A percentile compares a stretch with the other conserved stretches of the same genome.
Evolutionary conservation across 176 grass and related monocot genomes (phyloP).

Genomic region (Musa troglodytarum): DNA sequence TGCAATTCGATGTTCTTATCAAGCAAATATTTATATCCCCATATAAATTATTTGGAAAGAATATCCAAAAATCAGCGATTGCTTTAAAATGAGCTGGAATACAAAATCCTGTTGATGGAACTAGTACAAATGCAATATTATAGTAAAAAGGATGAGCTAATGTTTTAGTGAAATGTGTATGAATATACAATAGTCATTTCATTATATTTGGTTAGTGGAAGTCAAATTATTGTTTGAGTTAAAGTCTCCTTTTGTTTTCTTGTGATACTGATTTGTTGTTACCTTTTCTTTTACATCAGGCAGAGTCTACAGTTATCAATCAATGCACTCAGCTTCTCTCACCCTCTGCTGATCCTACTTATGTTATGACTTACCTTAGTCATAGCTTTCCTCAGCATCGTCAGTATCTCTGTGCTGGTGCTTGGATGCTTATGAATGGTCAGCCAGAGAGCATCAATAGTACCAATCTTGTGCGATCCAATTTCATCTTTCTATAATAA

Average conservation of each 20-base stretch:
- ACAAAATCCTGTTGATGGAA: too few relatives aligned
- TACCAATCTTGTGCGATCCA: constrained; percentile 66
- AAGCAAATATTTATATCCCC: too few relatives aligned
- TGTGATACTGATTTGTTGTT: neutral
- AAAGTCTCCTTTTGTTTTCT: neutral
- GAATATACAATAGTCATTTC: too few relatives aligned
- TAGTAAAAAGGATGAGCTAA: too few relatives aligned
- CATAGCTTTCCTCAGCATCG: constrained; percentile 87
- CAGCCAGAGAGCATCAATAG: constrained; percentile 77
- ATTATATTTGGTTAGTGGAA: too few relatives aligned
- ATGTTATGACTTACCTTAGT: constrained; percentile 75
- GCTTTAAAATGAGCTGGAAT: too few relatives aligned
- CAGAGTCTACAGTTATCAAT: constrained; percentile 75
- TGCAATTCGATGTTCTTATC: too few relatives aligned
- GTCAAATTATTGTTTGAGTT: neutral
- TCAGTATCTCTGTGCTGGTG: constrained; percentile 85
- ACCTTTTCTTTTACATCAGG: constrained; percentile 34
- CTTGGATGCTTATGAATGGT: constrained; percentile 95
- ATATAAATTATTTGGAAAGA: too few relatives aligned
- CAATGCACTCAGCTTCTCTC: constrained; percentile 91
- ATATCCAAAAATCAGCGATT: too few relatives aligned
- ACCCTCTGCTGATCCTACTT: constrained; percentile 68
- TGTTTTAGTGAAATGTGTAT: too few relatives aligned
- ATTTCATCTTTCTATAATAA: constrained; percentile 3
- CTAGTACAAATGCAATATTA: too few relatives aligned